These are phyloP conservation scores for Vicia sativa DNA, from an alignment of 306 rosid species.

Conservation along the genomic window DNA sequence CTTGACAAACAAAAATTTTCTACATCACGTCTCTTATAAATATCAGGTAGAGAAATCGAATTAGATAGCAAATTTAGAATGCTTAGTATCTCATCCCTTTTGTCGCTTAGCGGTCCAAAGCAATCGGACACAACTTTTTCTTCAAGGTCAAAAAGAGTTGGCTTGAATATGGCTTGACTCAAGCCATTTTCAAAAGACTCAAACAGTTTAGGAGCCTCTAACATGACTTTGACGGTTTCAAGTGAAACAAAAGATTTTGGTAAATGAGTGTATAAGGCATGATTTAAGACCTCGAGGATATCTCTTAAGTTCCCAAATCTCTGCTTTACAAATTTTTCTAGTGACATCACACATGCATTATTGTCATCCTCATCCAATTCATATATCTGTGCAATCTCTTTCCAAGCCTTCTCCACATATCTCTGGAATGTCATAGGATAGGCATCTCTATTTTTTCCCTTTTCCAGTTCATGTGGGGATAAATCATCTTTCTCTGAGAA, in stretches of 20 bases:
- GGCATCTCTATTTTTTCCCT: neutral
- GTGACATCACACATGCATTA: neutral
- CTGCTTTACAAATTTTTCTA: slow-evolving; percentile 41
- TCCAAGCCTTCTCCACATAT: slow-evolving; percentile 36
- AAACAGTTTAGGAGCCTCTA: slow-evolving; percentile 12
- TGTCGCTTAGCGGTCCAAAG: neutral
- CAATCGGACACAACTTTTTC: neutral
- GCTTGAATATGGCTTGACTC: neutral
- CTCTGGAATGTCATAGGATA: slow-evolving; percentile 33
- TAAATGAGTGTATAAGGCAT: slow-evolving; percentile 45
- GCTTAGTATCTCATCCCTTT: slow-evolving; percentile 19
- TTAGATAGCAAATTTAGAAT: slow-evolving; percentile 9
- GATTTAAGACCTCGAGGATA: slow-evolving; percentile 19
- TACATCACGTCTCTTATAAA: neutral
- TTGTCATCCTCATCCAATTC: neutral
- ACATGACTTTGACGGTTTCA: slow-evolving; percentile 22
- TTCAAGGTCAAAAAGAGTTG: neutral
- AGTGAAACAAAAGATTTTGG: slow-evolving; percentile 50
- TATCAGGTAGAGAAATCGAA: neutral
- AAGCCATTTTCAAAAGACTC: slow-evolving; percentile 11
- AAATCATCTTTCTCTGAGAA: neutral
- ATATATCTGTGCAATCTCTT: neutral
- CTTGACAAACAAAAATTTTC: slow-evolving; percentile 33
- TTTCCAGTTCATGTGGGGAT: neutral
- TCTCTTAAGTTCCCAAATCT: slow-evolving; percentile 5